Base-by-base conservation (phyloP, 345 rosid species). In the Rhodamnia argentea region DNA sequence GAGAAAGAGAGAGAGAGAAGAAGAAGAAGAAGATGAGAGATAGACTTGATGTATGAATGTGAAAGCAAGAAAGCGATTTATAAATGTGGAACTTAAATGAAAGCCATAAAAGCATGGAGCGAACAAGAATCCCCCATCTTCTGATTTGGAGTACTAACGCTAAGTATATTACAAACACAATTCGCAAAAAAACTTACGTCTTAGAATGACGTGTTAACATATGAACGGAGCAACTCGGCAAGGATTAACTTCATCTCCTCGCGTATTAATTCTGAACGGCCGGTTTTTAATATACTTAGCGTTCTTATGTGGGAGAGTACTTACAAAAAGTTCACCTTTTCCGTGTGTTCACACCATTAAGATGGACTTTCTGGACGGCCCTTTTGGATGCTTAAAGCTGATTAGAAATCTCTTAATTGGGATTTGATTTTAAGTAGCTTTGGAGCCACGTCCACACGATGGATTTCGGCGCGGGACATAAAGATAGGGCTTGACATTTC, bases 11-110 rank as follows among this genome's bases (percentile, higher is more conserved):
- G 74, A 14, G 40, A 14, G 32, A 62, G 78, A 37, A 12, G 52
- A 51, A 51, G 52, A 51, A 12, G 14, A 51, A 8, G 51, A 47
- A 8, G 51, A 10, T 7, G 76, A 18, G 76, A 64, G 44, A 64
- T 37, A 70, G 81, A 37, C 40, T 37, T 70, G 81, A 70, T 10
- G 93, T 70, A 32, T 78, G 90, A 89, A 89, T 90, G 92, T 87
- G 92, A 92, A 92, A 89, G 87, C 85, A 82, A 81, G 90, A 86
- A 89, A 90, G 81, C 15, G 90, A 88, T 84, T 29, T 16, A 42
- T n/a, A 74, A 64, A 29, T 84, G 52, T 58, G 64, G 59, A 58
- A 84, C 40, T 22, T 29, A 2, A 55, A 6, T 18, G 32, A 51
- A 51, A 51, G 52, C 14, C 4, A 51, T 51, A 11, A 51, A 11